Base-by-base conservation (phyloP, 1,284 basidiomycete species). In the Pseudozyma pruni region DNA sequence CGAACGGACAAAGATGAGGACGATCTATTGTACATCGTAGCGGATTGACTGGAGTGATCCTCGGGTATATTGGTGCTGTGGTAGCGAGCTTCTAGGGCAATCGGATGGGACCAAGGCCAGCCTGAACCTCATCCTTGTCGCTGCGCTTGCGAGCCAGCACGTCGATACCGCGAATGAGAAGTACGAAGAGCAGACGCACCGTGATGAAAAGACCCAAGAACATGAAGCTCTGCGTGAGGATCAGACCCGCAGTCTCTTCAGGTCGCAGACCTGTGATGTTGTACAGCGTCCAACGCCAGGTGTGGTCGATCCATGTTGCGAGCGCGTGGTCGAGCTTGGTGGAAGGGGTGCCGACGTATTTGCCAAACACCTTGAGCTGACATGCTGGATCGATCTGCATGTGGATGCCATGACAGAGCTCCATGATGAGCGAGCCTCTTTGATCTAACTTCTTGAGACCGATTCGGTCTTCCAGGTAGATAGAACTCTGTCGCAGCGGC, bases 381-480 rank as follows among this genome's bases (percentile, higher is more conserved):
- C 80, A 81, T n/a, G 74, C 78, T 8, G 62, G 39, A n/a, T 74
- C 67, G 40, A 81, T 76, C 39, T 77, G 58, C 79, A 81, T 81
- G 57, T 81, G 80, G 1, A 51, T 32, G 19, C 80, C 79, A 14
- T 72, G 55, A 55, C 80, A 81, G 11, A 70, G 62, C 29, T 75
- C 73, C 53, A 82, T 67, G 17, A 73, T 57, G 9, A 82, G 72
- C n/a, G 72, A 85, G 4, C 89, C 90, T 7, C 85, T 83, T 76
- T 91, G 86, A 78, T 96, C 90, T 42, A 98, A 86, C 47, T 83
- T 80, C 20, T 87, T 86, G 38, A 98, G 84, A 1, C 95, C 95
- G 67, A 98, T 92, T 87, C 92, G 93, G 82, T 98, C 92, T 48
- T 93, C 87, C 2, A 79, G 81, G 83, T 96, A 98, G 35, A 96